Percentiles rank a stretch among this genome's conserved stretches.
These are phyloP conservation scores for Hymenoscyphus repandus DNA, from an alignment of 2,329 filamentous ascomycete genomes.

Conservation along the genomic window DNA sequence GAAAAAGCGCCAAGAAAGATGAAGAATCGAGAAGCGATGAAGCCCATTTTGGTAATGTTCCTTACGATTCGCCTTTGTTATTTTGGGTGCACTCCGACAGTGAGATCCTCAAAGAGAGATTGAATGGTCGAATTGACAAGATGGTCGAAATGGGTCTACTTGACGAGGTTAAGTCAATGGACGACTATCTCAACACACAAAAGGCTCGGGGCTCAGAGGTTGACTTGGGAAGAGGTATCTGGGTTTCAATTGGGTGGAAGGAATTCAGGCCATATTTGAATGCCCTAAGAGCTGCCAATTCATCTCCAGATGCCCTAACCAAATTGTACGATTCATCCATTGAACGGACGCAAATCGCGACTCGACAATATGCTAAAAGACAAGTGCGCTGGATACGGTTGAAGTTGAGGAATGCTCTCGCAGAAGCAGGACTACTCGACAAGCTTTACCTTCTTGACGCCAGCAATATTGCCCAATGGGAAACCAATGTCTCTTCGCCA, in stretches of 20 bases:
- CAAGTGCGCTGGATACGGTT: constrained; percentile 84
- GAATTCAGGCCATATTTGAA: constrained; percentile 73
- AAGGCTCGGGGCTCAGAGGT: constrained; percentile 46
- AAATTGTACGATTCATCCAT: constrained; percentile 55
- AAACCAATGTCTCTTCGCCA: constrained; percentile 56
- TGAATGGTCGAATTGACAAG: constrained; percentile 73
- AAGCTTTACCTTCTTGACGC: constrained; percentile 78
- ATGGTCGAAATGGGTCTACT: constrained; percentile 69
- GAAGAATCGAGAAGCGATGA: constrained; percentile 13
- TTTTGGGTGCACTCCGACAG: constrained; percentile 83
- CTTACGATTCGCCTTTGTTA: constrained; percentile 39
- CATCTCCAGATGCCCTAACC: constrained; percentile 39
- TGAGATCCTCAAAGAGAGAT: constrained; percentile 60
- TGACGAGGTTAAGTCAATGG: constrained; percentile 54
- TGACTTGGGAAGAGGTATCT: constrained; percentile 79
- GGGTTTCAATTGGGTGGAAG: constrained; percentile 95
- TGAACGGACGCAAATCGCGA: constrained; percentile 75
- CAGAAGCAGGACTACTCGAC: constrained; percentile 44
- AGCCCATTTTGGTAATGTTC: neutral
- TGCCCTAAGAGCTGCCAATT: constrained; percentile 34
- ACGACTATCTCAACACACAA: constrained; percentile 40
- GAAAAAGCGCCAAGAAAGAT: constrained; percentile 32
- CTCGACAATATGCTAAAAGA: constrained; percentile 78
- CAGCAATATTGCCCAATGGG: constrained; percentile 60
- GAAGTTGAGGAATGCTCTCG: constrained; percentile 69